These are phyloP conservation scores for Cystobasidium slooffiae DNA, from an alignment of 1,284 basidiomycete genomes.

Conservation along the genomic window DNA sequence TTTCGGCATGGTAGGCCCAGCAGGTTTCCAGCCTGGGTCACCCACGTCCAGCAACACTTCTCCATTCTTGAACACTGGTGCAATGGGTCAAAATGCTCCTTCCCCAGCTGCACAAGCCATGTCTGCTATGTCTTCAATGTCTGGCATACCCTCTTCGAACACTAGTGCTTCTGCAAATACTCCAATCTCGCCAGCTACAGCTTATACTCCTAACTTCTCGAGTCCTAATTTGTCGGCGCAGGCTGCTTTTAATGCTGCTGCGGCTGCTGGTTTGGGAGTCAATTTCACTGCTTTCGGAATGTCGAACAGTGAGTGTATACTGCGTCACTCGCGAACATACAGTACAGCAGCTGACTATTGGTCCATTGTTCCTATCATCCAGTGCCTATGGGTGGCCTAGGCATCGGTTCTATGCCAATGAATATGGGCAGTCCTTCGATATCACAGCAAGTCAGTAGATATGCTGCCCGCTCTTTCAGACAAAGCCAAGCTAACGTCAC, in stretches of 20 bases:
- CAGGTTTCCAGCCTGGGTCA: slow-evolving; percentile 38
- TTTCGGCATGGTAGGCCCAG: slow-evolving; percentile 40
- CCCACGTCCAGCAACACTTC: slow-evolving; percentile 13
- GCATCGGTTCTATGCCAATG: too few relatives aligned
- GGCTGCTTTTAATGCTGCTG: background rate
- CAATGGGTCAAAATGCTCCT: slow-evolving; percentile 35
- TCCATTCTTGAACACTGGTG: slow-evolving; percentile 11
- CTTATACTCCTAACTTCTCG: slow-evolving; percentile 17
- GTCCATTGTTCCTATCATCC: too few relatives aligned
- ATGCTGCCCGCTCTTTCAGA: background rate
- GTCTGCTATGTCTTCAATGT: slow-evolving; percentile 47
- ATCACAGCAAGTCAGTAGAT: slow-evolving; percentile 14
- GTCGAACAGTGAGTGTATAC: too few relatives aligned
- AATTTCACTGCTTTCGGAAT: too few relatives aligned
- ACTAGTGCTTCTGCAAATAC: slow-evolving; percentile 20
- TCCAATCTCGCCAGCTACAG: slow-evolving; percentile 17
- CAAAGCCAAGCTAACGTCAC: background rate
- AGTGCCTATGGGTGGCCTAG: too few relatives aligned
- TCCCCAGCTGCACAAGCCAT: slow-evolving; percentile 43
- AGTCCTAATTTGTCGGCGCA: background rate
- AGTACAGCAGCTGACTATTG: too few relatives aligned
- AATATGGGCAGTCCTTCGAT: background rate
- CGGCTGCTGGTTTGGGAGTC: too few relatives aligned
- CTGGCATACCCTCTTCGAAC: slow-evolving; percentile 44
- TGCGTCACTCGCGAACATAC: too few relatives aligned